Evolutionary conservation across 805 yeast genomes (phyloP), one percentile per base, ranked within the genome.

Genomic region (Yarrowia deformans): DNA sequence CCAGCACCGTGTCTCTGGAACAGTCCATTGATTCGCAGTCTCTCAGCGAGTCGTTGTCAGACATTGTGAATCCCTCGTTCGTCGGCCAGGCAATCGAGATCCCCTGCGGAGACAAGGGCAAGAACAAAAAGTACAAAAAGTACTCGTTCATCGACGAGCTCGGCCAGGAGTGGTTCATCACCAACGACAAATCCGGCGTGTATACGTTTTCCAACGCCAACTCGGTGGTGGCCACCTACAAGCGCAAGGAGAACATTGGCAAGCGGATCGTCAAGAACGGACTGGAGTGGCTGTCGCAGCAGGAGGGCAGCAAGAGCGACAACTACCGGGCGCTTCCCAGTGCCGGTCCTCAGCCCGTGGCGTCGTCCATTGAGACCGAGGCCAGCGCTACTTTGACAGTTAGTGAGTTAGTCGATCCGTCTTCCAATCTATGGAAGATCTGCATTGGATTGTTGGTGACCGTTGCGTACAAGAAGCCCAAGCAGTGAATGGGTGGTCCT

Each of bases 221-320:
- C 48, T 63, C 68, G 3, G 68, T 48, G 23, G 48, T 63, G 10
- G 68, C 68, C 8, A 48, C 68, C 1, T 63, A 48, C 56, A 63
- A 48, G 48, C 34, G 56, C 14, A 48, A 49, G 39, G 68, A 63
- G 39, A 63, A 63, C 39, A 63, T 63, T 37, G 68, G 68, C 29
- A 63, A 63, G 29, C 55, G 68, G 2, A 48, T 63, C 16, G 68
- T 63, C 46, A 63, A 63, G n/a, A 63, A 49, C 48, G 68, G 68
- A 2, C 48, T 63, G 14, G 68, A 63, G 46, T 63, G 68, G 68
- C 18, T 63, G 40, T 48, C 68, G 12, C 68, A 63, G 39, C 68
- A 63, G 48, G 68, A 63, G 32, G 29, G 29, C 68, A 48, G 12
- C 29, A 35, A 37, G 52, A 39, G 42, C 63, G 43, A 35, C 46